Conservation (phyloP, 768 basidiomycete genomes). For the Collybia sp. region DNA sequence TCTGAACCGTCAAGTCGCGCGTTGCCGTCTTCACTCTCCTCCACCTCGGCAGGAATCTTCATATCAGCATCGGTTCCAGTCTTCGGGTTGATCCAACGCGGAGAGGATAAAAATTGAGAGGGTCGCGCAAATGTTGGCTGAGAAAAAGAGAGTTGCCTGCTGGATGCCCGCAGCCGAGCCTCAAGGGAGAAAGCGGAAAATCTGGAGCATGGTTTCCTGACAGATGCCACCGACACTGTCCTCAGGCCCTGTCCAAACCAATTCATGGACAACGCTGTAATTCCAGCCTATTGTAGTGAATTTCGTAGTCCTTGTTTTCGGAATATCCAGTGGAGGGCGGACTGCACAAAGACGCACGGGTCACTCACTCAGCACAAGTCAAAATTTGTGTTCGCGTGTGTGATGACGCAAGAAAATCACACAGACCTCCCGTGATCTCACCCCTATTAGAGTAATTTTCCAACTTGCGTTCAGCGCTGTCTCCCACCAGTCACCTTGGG, state of each 20-base stretch:
- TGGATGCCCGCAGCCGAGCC: too few species aligned
- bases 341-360: too few species aligned
- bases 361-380: too few species aligned
- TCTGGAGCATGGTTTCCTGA: conserved; percentile 6
- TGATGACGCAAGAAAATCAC: too few species aligned
- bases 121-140: conserved; percentile 16
- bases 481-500: too few species aligned
- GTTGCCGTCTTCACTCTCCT: conserved; percentile 10
- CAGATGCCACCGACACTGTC: conserved; percentile 4
- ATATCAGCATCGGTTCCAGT: conserved; percentile 12
- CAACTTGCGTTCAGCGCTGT: too few species aligned
- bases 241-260: conserved; percentile 2
- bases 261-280: background rate
- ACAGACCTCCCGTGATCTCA: too few species aligned
- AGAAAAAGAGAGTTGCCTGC: conserved; percentile 20
- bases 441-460: too few species aligned
- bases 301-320: too few species aligned
- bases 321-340: too few species aligned
- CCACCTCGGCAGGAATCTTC: conserved; percentile 17
- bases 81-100: conserved; percentile 37
- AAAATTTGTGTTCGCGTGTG: too few species aligned
- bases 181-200: conserved; percentile 3
- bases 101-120: conserved; percentile 23
- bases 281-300: too few species aligned
- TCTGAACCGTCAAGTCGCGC: conserved; percentile 5